Percentiles rank a stretch among this genome's conserved stretches.
Evolutionary conservation across 768 basidiomycete genomes (phyloP).

Genomic region (Obba rivulosa): DNA sequence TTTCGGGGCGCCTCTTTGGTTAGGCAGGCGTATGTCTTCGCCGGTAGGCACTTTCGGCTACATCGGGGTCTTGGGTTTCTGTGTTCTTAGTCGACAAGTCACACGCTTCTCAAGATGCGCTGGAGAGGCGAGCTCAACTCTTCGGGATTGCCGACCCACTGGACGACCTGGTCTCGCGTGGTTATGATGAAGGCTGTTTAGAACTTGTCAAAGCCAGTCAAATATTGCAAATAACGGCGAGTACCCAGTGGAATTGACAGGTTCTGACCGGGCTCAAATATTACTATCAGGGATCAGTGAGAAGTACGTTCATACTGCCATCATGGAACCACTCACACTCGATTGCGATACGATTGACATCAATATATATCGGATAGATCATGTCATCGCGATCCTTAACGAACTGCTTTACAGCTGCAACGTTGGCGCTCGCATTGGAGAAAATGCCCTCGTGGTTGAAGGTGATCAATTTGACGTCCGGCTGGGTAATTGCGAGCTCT

Average conservation of each 20-base stretch:
- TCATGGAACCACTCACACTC: slow-evolving; percentile 16
- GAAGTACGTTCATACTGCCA: not conserved
- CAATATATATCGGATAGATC: slow-evolving; percentile 25
- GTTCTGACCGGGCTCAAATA: slow-evolving; percentile 25
- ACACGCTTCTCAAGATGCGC: slow-evolving; percentile 10
- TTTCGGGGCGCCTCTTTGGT: too few relatives aligned
- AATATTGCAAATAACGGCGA: slow-evolving; percentile 1
- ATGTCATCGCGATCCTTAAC: slow-evolving; percentile 19
- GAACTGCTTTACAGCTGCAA: slow-evolving; percentile 19
- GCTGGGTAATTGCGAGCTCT: slow-evolving; percentile 14
- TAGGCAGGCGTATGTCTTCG: too few relatives aligned
- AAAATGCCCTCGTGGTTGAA: slow-evolving; percentile 27
- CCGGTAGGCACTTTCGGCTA: too few relatives aligned
- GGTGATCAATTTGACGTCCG: slow-evolving; percentile 23
- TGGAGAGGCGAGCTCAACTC: slow-evolving; percentile 22
- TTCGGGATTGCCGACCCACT: slow-evolving; percentile 25
- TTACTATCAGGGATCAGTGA: slow-evolving; percentile 15
- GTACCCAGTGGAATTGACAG: slow-evolving; percentile 24
- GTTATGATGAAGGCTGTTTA: slow-evolving; percentile 23
- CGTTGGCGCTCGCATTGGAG: slow-evolving; percentile 21
- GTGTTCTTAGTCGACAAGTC: not conserved
- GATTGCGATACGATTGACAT: slow-evolving; percentile 21
- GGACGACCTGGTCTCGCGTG: slow-evolving; percentile 20
- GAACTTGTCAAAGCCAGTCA: slow-evolving; percentile 2
- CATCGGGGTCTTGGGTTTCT: too few relatives aligned